Evolutionary conservation across 2,329 filamentous ascomycete genomes (phyloP).

Genomic region (Zymoseptoria brevis): DNA sequence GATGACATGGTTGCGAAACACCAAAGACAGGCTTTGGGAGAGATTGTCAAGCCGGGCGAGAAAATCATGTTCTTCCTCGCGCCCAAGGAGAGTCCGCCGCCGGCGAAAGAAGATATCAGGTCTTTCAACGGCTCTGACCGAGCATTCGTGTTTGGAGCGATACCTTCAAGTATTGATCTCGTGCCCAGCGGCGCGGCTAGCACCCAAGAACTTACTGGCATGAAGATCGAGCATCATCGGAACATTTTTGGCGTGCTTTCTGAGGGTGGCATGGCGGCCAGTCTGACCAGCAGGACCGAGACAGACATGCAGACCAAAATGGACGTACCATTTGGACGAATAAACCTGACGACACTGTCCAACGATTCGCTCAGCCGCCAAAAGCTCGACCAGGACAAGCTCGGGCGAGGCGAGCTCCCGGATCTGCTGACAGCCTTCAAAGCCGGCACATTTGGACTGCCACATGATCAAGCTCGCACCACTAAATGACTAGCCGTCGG

Average conservation of each 20-base stretch:
- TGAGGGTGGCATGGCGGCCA: constrained; percentile 51
- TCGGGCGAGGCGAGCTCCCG: neutral
- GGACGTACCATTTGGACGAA: constrained; percentile 37
- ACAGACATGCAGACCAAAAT: constrained; percentile 35
- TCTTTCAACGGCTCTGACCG: neutral
- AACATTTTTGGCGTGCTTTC: constrained; percentile 57
- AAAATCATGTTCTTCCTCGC: constrained; percentile 58
- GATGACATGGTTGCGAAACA: constrained; percentile 27
- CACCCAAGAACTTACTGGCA: neutral
- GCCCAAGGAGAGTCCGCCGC: constrained; percentile 17
- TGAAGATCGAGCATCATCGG: constrained; percentile 10
- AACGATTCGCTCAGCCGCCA: neutral
- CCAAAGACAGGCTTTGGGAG: constrained; percentile 38
- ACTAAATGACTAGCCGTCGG: neutral
- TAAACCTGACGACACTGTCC: neutral
- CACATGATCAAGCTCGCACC: neutral
- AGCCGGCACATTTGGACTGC: neutral
- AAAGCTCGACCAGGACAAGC: neutral
- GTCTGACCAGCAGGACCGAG: constrained; percentile 1
- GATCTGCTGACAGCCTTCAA: neutral
- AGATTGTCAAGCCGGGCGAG: constrained; percentile 56
- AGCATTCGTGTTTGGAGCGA: constrained; percentile 31
- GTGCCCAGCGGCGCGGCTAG: constrained; percentile 4
- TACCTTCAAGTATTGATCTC: constrained; percentile 39
- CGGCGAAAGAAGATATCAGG: constrained; percentile 4